phyloP scores from a whole-genome alignment of 352 stramenopile species.

The Saprolegnia diclina region DNA sequence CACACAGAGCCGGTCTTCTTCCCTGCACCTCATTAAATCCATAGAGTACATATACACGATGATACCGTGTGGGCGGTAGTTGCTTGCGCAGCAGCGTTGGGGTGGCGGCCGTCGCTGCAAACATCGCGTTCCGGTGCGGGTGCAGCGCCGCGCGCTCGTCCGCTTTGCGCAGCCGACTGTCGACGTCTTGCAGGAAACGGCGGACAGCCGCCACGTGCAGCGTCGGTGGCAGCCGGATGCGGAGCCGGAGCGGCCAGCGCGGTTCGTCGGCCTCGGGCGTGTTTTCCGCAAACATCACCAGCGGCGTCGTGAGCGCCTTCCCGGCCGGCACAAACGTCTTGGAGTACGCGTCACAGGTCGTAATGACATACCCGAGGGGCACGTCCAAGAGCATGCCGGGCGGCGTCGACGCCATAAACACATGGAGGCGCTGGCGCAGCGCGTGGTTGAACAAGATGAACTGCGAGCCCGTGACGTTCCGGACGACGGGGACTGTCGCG shows the following conservation, averaged over 20 bases:
- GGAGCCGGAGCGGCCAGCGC: conserved; percentile 16
- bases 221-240: neutral
- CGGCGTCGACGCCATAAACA: conserved; percentile 2
- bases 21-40: neutral
- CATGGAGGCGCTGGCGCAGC: conserved; percentile 11
- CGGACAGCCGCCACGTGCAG: neutral
- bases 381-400: neutral
- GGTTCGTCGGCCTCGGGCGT: neutral
- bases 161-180: neutral
- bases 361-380: conserved; percentile 19
- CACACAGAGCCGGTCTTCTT: neutral
- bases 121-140: neutral
- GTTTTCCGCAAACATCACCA: conserved; percentile 23
- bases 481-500: conserved; percentile 15
- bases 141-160: neutral
- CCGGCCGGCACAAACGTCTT: conserved; percentile 23
- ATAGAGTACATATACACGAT: neutral
- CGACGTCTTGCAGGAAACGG: conserved; percentile 17
- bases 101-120: neutral
- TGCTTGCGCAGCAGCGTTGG: neutral
- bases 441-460: conserved; percentile 20
- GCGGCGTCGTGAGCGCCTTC: conserved; percentile 7
- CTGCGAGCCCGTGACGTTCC: conserved; percentile 25
- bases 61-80: neutral
- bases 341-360: conserved; percentile 20